Conservation (phyloP, 1,284 basidiomycete genomes). For the Apiotrichum sp. region DNA sequence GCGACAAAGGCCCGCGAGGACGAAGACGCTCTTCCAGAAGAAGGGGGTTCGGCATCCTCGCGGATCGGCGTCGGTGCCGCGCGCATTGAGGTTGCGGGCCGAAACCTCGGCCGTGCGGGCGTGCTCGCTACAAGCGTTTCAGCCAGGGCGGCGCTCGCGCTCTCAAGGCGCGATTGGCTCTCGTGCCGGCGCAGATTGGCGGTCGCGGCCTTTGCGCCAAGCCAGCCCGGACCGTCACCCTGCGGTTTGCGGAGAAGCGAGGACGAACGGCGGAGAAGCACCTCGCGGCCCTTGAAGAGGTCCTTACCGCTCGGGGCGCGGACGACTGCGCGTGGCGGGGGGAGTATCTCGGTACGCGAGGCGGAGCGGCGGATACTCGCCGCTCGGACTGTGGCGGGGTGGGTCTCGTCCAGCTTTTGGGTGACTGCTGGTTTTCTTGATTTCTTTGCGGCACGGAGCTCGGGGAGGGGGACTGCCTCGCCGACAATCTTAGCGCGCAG, state of each 20-base stretch:
- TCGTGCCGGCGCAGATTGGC: neutral
- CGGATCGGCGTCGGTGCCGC: slow-evolving; percentile 38
- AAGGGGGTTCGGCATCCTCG: slow-evolving; percentile 29
- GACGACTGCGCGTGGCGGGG: neutral
- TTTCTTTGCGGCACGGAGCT: slow-evolving; percentile 29
- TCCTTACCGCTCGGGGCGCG: slow-evolving; percentile 39
- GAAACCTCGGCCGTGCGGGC: slow-evolving; percentile 31
- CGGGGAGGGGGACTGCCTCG: slow-evolving; percentile 24
- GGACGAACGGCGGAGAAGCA: slow-evolving; percentile 6
- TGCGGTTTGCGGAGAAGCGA: slow-evolving; percentile 13
- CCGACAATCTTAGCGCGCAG: slow-evolving; percentile 41
- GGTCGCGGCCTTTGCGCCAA: slow-evolving; percentile 12
- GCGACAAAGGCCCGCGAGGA: slow-evolving; percentile 3
- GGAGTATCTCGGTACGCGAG: slow-evolving; percentile 18
- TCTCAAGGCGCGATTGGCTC: slow-evolving; percentile 4
- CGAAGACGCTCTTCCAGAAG: neutral
- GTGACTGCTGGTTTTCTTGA: slow-evolving; percentile 35
- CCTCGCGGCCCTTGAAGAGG: slow-evolving; percentile 23
- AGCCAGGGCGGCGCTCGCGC: neutral
- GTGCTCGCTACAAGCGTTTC: slow-evolving; percentile 39
- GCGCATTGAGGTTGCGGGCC: slow-evolving; percentile 11
- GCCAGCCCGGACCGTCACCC: slow-evolving; percentile 9
- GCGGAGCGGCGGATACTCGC: neutral
- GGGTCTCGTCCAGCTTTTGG: slow-evolving; percentile 10
- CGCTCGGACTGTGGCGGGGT: slow-evolving; percentile 37